Evolutionary conservation across 441 rosid genomes (phyloP), one percentile per base, ranked within the genome.

Genomic region (Erodium texanum): DNA sequence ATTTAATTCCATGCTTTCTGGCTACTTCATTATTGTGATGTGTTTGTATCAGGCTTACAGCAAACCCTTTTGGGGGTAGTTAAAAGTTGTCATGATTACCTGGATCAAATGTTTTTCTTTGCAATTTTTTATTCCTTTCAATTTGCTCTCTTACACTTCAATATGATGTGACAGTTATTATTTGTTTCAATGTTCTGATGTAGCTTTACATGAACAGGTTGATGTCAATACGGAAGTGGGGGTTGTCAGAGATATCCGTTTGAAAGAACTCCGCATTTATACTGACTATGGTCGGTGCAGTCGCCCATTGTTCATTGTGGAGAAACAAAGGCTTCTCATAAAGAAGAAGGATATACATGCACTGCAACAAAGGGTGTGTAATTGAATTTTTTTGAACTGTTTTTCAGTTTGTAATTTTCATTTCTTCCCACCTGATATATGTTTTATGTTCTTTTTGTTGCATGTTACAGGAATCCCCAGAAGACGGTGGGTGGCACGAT

Each of bases 251-350:
- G 99, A 94, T 74, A 87, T 89, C 52, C 88, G 89, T 67, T 81
- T 89, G 74, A 89, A 87, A 78, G 99, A 94, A 81, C 81, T 94
- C 63, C 82, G 94, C 24, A 94, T 94, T 62, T 92, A 94, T 74
- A 94, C 99, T 16, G 99, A 94, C 71, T 94, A 94, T 76, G 99
- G 99, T 18, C 98, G 99, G 52, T 94, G 98, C 79, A 94, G 99
- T 80, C 96, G 98, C 50, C 98, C 99, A 14, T 73, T 94, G 54
- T 94, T 94, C 72, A 94, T 94, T 66, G 99, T 92, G 45, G 98
- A 94, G 78, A 94, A 89, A 48, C 98, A 94, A 76, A 87, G 86
- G 78, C 94, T 94, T 66, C 88, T 92, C 27, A 94, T 94, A 76
- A 89, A 80, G 84, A 94, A 94, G 84, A 78, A 77, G 77, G 89